Percentiles rank a stretch among this genome's conserved stretches.
Conservation (phyloP, 2,329 filamentous ascomycete genomes). For the Paraconiothyrium brasiliense region DNA sequence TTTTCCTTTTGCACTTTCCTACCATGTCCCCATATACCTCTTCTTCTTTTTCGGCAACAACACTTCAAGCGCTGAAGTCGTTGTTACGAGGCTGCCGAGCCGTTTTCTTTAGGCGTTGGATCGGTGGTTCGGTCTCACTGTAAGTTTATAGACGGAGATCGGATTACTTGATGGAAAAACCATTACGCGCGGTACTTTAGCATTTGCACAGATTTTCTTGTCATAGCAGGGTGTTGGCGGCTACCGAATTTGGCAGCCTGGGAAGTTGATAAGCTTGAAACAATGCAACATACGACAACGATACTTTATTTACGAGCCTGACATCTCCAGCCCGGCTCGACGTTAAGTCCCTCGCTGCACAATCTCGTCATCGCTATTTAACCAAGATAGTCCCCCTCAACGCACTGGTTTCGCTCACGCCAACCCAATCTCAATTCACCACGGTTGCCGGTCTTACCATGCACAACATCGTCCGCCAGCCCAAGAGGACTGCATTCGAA, state of each 20-base stretch:
- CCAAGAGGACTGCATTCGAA: no score
- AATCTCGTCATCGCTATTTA: no score
- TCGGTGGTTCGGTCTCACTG: slow-evolving; percentile 3
- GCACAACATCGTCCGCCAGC: no score
- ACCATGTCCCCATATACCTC: slow-evolving; percentile 6
- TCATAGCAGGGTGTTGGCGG: slow-evolving; percentile 16
- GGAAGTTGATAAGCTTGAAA: not conserved
- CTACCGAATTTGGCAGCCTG: not conserved
- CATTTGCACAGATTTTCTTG: slow-evolving; percentile 11
- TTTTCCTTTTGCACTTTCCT: not conserved
- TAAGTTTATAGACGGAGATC: slow-evolving; percentile 12
- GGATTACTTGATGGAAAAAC: not conserved
- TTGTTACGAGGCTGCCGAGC: slow-evolving; percentile 24
- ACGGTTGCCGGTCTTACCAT: no score
- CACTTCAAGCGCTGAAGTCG: slow-evolving; percentile 45
- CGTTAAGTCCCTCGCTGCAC: not conserved
- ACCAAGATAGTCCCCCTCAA: no score
- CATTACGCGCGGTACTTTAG: slow-evolving; percentile 7
- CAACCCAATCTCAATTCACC: no score
- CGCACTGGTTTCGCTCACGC: no score
- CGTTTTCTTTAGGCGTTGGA: slow-evolving; percentile 15
- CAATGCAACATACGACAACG: not conserved
- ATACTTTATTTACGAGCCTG: not conserved
- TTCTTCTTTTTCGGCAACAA: slow-evolving; percentile 18
- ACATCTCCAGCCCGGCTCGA: no score